Evolutionary conservation across 192 early-diverging fungal genomes (phyloP), one percentile per base, ranked within the genome.

Genomic region (Chytriomyces confervae): DNA sequence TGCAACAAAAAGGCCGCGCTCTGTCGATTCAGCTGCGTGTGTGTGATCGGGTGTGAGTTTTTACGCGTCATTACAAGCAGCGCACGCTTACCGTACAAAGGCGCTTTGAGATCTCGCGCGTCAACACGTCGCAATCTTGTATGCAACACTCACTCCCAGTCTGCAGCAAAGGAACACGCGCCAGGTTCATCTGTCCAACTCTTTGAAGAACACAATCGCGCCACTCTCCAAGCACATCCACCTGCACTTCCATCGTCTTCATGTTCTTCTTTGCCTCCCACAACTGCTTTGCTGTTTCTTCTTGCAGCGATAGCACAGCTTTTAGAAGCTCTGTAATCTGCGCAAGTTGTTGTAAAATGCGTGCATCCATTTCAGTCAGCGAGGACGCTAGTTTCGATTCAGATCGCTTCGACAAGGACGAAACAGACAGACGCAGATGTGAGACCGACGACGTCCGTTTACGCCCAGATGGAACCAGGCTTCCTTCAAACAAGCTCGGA

Each of bases 111-210:
- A 70, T 7, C 50, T 70, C 69, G 20, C 69, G 8, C 18, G 69
- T 70, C 45, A 44, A 23, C 8, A 51, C 49, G 49, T 51, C 23
- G 9, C 49, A 44, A 6, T 50, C 69, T 7, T 50, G 20, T 24
- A 24, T n/a, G 5, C 53, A 47, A 23, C 50, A 7, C 27, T 47
- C 27, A 29, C 27, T 70, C 50, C 53, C 7, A n/a, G 45, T 70
- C 18, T 13, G 67, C 75, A 86, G 23, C 11, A 61, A 46, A 2
- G 84, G 85, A 8, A 88, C 79, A 47, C 83, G 72, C 50, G 84
- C 84, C 53, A 88, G 44, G 62, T 83, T 76, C 62, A 82, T 43
- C 57, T 36, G 45, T 7, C 83, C 83, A 50, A 74, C 66, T 13
- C 72, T 48, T n/a, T 68, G 27, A 13, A 66, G 69, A 50, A 85